Evolutionary conservation across 1,139 yeast species (phyloP), one percentile per base, ranked within the genome.

Genomic region (Pichia sp.): DNA sequence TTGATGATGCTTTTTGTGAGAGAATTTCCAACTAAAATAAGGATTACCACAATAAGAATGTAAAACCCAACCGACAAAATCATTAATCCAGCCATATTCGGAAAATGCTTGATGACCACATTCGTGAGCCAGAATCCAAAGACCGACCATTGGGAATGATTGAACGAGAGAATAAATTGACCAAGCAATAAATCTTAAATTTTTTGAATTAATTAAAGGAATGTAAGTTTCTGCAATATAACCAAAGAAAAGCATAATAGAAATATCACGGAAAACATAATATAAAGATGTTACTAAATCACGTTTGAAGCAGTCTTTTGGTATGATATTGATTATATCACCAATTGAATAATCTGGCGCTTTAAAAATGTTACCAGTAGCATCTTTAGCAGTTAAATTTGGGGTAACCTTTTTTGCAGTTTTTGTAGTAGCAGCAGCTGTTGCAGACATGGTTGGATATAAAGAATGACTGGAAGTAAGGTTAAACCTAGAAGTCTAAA

Each of bases 61-160:
- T 50, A 86, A 68, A 32, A 82, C 68, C 95, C 95, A 86, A 44
- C 95, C 95, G 41, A 82, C 80, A 40, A 76, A 64, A 63, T 86
- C 92, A 63, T 86, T 85, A 52, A 85, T 74, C 61, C 69, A 63
- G 52, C 74, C 75, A 60, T 79, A 80, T 58, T 84, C 87, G 25
- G 86, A 77, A 60, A 86, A 86, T 29, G 95, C 95, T 48, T 80
- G 83, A 65, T 86, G 95, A 43, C 95, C 95, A 69, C 95, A 86
- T 67, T 86, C 95, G 66, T 86, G 95, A 49, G 95, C 95, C 63
- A 86, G 66, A 51, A 86, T 82, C 95, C 95, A 86, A 53, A 82
- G 60, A 31, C 95, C 95, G 51, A 87, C 85, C 85, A 57, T 82
- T 73, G 53, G 84, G 69, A 40, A 94, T 87, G 46, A 58, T 53